A percentile compares a stretch with the other conserved stretches of the same genome.
These are phyloP conservation scores for Ophiostoma novo-ulmi DNA, from an alignment of 2,329 filamentous ascomycete genomes.

Conservation along the genomic window DNA sequence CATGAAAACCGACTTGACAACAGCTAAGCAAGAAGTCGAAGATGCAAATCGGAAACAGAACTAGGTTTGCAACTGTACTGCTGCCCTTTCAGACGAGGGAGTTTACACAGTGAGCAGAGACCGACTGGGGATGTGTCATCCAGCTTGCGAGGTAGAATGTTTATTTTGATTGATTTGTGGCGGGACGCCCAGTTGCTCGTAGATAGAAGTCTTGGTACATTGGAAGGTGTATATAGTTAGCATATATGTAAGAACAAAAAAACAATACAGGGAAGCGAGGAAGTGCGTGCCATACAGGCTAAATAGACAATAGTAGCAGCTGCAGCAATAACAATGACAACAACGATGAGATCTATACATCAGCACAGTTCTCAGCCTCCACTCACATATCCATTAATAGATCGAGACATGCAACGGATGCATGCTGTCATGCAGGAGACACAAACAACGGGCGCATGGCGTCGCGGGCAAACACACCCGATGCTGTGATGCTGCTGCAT, in stretches of 20 bases:
- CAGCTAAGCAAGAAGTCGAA: not conserved
- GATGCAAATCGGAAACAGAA: not conserved
- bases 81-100: no score
- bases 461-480: no score
- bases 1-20: not conserved
- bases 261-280: not conserved
- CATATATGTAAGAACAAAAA: not conserved
- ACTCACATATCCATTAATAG: not conserved
- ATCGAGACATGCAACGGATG: not conserved
- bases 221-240: no score
- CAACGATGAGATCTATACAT: not conserved
- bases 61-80: not conserved
- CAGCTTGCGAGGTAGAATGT: no score
- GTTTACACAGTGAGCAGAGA: no score
- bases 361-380: not conserved
- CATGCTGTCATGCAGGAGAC: not conserved
- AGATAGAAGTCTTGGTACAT: not conserved
- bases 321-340: not conserved
- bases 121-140: no score
- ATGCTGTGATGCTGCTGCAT: no score
- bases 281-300: not conserved
- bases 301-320: not conserved
- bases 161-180: no score
- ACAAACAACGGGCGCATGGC: no score
- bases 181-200: not conserved